These are phyloP conservation scores for Syncephalis plumigaleata DNA, from an alignment of 371 early-diverging fungal genomes.

Conservation along the genomic window DNA sequence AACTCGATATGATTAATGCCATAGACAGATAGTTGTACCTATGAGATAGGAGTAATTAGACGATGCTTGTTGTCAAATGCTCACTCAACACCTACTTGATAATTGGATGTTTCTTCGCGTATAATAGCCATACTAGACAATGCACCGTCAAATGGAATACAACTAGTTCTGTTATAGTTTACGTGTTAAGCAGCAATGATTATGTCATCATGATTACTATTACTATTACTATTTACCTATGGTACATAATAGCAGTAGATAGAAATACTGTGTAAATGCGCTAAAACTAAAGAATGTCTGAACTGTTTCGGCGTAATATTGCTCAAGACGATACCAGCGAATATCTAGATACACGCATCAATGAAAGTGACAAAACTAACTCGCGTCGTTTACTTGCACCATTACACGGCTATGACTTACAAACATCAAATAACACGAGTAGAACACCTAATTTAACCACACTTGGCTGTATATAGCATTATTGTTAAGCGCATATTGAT, in stretches of 20 bases:
- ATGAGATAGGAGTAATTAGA: neutral
- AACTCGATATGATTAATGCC: slow-evolving; percentile 70
- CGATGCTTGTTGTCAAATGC: neutral
- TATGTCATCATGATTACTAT: too few relatives aligned
- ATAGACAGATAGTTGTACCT: slow-evolving; percentile 50
- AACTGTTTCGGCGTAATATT: slow-evolving; percentile 27
- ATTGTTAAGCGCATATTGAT: neutral
- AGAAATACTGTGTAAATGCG: slow-evolving; percentile 57
- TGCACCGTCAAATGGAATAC: slow-evolving; percentile 23
- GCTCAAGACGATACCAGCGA: slow-evolving; percentile 80
- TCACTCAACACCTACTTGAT: slow-evolving; percentile 6
- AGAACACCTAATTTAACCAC: slow-evolving; percentile 63
- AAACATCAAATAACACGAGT: slow-evolving; percentile 79
- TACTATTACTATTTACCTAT: slow-evolving; percentile 23
- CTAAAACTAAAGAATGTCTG: slow-evolving; percentile 35
- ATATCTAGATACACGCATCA: slow-evolving; percentile 32
- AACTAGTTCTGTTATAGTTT: slow-evolving; percentile 17
- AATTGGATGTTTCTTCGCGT: slow-evolving; percentile 10
- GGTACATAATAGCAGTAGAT: slow-evolving; percentile 53
- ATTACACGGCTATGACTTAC: slow-evolving; percentile 18
- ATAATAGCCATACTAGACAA: slow-evolving; percentile 14
- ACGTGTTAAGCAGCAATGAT: neutral
- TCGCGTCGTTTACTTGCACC: too few relatives aligned
- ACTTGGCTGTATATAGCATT: slow-evolving; percentile 23
- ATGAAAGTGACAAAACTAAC: too few relatives aligned